Base-by-base conservation (phyloP, 768 basidiomycete species). In the Rhodotorula kratochvilovae region DNA sequence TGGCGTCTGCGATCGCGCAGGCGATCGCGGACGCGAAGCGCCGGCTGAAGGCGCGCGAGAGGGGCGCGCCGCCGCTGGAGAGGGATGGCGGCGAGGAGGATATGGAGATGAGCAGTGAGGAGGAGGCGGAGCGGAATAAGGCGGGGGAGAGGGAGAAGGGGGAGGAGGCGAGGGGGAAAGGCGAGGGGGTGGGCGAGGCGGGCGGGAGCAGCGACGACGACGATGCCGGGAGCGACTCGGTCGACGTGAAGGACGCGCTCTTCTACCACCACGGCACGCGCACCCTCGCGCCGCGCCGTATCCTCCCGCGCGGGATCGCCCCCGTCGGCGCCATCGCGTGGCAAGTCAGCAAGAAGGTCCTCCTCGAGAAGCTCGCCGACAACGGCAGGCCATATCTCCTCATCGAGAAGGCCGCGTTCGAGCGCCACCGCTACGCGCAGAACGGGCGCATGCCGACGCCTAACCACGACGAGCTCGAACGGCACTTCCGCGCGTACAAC, bases 21-120 rank as follows among this genome's bases (percentile, higher is more conserved):
- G 73, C 70, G 2, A 70, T 71, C 21, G 59, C 62, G 42, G 51
- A 48, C 25, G 73, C 73, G 4, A 75, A 71, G 64, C 39, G 45
- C 48, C 48, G 67, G 43, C 42, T 75, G 27, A 11, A 74, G 73
- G 29, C 69, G 72, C 73, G 71, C 66, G 74, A 68, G 23, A 74
- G 70, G 33, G 64, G 77, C 42, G 64, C 68, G 48, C 36, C 23
- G 39, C 33, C 53, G 29, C 42, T 16, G 25, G 16, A 23, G 56
- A 16, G n/a, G 56, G 27, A 70, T n/a, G 39, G 13, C 31, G 69
- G 60, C 46, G 75, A 76, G 51, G 71, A 46, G 31, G 75, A 76
- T 54, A 73, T 76, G 71, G 72, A 76, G 48, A 54, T 73, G 16
- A 29, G 27, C 11, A 43, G 36, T 17, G 64, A 51, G 1, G 65